These are phyloP conservation scores for Hypsizygus ulmarius DNA, from an alignment of 1,284 basidiomycete species.

Conservation along the genomic window DNA sequence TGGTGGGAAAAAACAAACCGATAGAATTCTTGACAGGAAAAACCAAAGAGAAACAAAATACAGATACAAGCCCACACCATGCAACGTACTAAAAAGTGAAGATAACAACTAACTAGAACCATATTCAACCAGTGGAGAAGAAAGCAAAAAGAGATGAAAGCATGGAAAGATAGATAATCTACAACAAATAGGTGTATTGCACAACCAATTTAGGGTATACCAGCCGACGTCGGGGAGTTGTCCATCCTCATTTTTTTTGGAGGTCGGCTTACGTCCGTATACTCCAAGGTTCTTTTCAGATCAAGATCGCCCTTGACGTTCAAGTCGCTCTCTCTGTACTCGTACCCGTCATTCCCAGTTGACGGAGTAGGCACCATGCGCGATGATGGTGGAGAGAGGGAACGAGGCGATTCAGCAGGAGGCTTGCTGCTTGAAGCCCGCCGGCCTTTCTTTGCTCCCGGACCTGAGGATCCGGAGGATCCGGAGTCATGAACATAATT, in stretches of 20 bases:
- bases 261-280: slow-evolving; percentile 37
- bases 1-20: slow-evolving; percentile 21
- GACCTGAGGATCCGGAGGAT: slow-evolving; percentile 35
- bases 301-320: slow-evolving; percentile 38
- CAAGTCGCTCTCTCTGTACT: slow-evolving; percentile 32
- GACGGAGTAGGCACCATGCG: slow-evolving; percentile 52
- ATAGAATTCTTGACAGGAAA: slow-evolving; percentile 15
- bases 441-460: slow-evolving; percentile 45
- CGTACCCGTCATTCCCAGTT: slow-evolving; percentile 38
- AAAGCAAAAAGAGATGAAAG: slow-evolving; percentile 27
- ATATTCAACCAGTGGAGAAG: slow-evolving; percentile 27
- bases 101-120: slow-evolving; percentile 27
- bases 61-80: slow-evolving; percentile 33
- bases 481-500: slow-evolving; percentile 71
- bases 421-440: slow-evolving; percentile 49
- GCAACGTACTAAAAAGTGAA: slow-evolving; percentile 16
- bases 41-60: slow-evolving; percentile 29
- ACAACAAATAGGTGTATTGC: slow-evolving; percentile 30
- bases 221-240: slow-evolving; percentile 32
- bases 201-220: slow-evolving; percentile 39
- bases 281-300: slow-evolving; percentile 44
- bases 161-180: slow-evolving; percentile 33
- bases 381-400: slow-evolving; percentile 51
- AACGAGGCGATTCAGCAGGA: slow-evolving; percentile 38
- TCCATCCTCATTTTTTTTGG: slow-evolving; percentile 58